Evolutionary conservation across 1,284 basidiomycete genomes (phyloP).

Genomic region (Boletus calvinii): DNA sequence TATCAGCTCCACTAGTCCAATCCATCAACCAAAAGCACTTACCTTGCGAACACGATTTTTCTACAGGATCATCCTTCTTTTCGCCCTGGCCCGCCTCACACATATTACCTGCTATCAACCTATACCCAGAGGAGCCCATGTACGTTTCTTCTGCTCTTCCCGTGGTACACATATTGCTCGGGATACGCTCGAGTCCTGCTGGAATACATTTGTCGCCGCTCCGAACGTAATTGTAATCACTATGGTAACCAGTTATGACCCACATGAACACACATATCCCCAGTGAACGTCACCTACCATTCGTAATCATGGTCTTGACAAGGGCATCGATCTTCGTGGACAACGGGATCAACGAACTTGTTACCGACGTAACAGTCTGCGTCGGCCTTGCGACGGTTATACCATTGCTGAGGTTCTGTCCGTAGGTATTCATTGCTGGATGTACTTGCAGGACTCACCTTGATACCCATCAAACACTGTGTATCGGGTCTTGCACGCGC

Average conservation of each 20-base stretch:
- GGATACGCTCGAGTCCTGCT: constrained; percentile 83
- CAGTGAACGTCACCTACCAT: constrained; percentile 56
- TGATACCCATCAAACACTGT: constrained; percentile 94
- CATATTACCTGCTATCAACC: constrained; percentile 91
- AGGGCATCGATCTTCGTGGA: constrained; percentile 78
- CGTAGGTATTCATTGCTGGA: neutral
- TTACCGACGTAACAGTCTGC: constrained; percentile 92
- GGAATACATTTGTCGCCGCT: constrained; percentile 74
- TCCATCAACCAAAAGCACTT: constrained; percentile 4
- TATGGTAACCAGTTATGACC: constrained; percentile 29
- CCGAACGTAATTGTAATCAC: constrained; percentile 87
- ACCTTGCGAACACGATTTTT: constrained; percentile 79
- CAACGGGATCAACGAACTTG: constrained; percentile 85
- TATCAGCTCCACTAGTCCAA: constrained; percentile 4
- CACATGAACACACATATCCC: neutral
- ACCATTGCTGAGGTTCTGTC: constrained; percentile 87
- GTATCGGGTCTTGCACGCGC: constrained; percentile 62
- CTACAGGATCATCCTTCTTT: constrained; percentile 67
- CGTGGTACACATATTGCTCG: constrained; percentile 67
- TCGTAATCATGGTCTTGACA: constrained; percentile 92
- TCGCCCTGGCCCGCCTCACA: constrained; percentile 69
- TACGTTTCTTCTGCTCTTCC: constrained; percentile 63
- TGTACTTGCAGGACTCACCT: constrained; percentile 47
- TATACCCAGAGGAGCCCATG: constrained; percentile 87
- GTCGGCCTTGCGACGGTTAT: constrained; percentile 79